These are phyloP conservation scores for Lipomyces spencermartinsiae DNA, from an alignment of 805 yeast genomes.

Conservation along the genomic window DNA sequence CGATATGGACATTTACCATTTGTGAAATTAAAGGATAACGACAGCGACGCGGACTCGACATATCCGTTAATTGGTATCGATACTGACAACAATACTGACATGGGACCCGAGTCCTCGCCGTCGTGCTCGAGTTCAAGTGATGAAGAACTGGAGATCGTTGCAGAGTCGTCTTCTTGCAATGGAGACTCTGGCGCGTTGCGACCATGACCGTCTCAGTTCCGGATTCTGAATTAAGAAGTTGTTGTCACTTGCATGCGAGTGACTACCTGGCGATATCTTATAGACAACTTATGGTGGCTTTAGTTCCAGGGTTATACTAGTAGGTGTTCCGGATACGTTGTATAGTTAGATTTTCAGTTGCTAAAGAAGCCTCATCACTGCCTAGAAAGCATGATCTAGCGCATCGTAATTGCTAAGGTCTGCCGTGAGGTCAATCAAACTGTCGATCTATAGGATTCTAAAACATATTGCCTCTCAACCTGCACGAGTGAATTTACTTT, in stretches of 20 bases:
- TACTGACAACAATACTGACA: neutral
- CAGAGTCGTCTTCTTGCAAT: neutral
- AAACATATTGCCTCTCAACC: too few relatives aligned
- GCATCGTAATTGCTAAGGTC: too few relatives aligned
- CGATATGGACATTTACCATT: conserved; percentile 55
- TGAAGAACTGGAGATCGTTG: neutral
- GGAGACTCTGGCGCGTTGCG: neutral
- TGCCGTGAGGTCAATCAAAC: too few relatives aligned
- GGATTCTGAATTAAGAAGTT: neutral
- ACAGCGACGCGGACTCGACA: neutral
- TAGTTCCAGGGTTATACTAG: neutral
- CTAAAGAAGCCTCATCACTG: too few relatives aligned
- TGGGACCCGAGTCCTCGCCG: neutral
- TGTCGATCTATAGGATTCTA: too few relatives aligned
- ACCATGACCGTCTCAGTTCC: neutral
- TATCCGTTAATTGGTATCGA: neutral
- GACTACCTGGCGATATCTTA: neutral
- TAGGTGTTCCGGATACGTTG: neutral
- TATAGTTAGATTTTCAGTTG: neutral
- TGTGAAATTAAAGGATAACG: neutral
- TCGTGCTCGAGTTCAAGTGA: neutral
- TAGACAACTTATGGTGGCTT: neutral
- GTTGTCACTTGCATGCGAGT: neutral
- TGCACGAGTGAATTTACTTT: too few relatives aligned
- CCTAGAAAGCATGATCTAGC: too few relatives aligned